A percentile compares a stretch with the other conserved stretches of the same genome.
phyloP scores from a whole-genome alignment of 805 yeast species.

The Myxozyma neotropica region DNA sequence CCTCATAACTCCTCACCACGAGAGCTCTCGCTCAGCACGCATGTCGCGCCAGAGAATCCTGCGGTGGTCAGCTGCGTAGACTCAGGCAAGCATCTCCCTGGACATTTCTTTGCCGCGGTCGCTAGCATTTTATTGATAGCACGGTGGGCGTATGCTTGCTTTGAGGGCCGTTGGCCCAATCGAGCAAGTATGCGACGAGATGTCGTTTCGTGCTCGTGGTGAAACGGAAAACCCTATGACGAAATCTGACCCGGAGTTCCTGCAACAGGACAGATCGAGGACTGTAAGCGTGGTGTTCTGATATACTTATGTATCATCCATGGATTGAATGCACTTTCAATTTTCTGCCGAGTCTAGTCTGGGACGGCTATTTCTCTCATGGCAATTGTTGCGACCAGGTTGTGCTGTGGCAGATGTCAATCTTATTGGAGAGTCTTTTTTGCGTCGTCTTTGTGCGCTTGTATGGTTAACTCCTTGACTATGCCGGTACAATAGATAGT shows the following conservation, averaged over 20 bases:
- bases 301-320: background rate
- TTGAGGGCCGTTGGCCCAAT: background rate
- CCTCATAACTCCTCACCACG: background rate
- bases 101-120: background rate
- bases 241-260: background rate
- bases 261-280: background rate
- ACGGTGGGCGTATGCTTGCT: background rate
- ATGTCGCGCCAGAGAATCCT: background rate
- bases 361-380: slow-evolving; percentile 7
- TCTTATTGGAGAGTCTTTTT: slow-evolving; percentile 1
- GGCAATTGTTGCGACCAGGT: background rate
- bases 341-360: slow-evolving; percentile 11
- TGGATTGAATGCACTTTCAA: background rate
- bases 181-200: background rate
- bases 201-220: background rate
- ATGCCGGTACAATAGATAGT: background rate
- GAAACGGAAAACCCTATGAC: slow-evolving; percentile 2
- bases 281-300: background rate
- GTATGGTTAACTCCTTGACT: background rate
- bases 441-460: slow-evolving; percentile 10
- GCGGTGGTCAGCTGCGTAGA: slow-evolving; percentile 1
- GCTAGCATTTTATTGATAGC: background rate
- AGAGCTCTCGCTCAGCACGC: background rate
- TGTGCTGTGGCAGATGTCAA: slow-evolving; percentile 3
- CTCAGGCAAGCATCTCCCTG: slow-evolving; percentile 4